A percentile compares a stretch with the other conserved stretches of the same genome.
Evolutionary conservation across 1,139 yeast species (phyloP).

Genomic region (Casaregolazyma suthepensis): DNA sequence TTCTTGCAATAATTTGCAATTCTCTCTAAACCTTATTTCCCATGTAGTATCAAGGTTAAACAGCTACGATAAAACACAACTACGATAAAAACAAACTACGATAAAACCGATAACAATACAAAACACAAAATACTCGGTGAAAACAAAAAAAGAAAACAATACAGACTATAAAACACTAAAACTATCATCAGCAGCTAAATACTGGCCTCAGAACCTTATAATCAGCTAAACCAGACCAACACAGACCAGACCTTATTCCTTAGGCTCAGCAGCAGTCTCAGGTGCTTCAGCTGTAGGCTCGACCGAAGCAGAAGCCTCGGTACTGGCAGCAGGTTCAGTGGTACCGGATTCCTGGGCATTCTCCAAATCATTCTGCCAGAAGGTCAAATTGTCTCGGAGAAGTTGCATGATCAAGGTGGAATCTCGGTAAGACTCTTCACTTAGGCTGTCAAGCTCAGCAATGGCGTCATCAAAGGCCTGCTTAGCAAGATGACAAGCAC

Average conservation of each 20-base stretch:
- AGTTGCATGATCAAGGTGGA: conserved; percentile 98
- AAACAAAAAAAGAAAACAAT: background rate
- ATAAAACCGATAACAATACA: background rate
- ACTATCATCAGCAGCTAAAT: background rate
- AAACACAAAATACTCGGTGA: background rate
- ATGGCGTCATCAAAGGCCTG: conserved; percentile 99
- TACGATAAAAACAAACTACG: no score
- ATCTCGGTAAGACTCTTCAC: conserved; percentile 98
- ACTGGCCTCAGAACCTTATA: background rate
- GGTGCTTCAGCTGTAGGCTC: conserved; percentile 12
- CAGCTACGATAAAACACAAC: background rate
- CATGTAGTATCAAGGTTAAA: background rate
- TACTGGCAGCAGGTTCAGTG: conserved; percentile 16
- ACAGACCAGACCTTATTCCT: conserved; percentile 4
- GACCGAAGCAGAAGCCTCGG: conserved; percentile 14
- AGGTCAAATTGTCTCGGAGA: conserved; percentile 95
- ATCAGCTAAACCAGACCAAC: background rate
- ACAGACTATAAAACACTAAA: background rate
- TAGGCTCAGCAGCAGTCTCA: conserved; percentile 8
- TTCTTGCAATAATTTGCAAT: background rate
- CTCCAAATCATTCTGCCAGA: conserved; percentile 95
- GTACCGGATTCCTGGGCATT: conserved; percentile 48
- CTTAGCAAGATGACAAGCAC: conserved; percentile 98
- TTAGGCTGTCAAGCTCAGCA: conserved; percentile 95
- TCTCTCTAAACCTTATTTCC: background rate